Evolutionary conservation across 352 stramenopile genomes (phyloP), one percentile per base, ranked within the genome.

Genomic region (Phytopythium ostracodes): DNA sequence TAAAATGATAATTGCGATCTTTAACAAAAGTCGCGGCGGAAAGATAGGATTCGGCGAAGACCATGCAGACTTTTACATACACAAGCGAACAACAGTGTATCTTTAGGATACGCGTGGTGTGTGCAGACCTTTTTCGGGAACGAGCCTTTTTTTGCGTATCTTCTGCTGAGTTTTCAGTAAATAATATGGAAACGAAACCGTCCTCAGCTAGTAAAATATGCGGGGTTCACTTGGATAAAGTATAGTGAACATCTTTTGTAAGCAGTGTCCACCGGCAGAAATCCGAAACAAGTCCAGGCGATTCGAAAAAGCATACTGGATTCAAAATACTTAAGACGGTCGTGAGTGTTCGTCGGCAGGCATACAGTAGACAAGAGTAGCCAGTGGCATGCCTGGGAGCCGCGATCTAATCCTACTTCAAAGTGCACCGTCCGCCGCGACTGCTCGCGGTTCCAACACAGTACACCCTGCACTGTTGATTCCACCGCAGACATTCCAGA

Each of bases 261-360:
- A 20, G 20, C 33, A 25, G 42, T 49, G 42, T 49, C 42, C 42
- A 5, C 42, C n/a, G 10, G 15, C 40, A 46, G 11, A 22, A 22
- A 24, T 49, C 42, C 42, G 25, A 6, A 24, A 49, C 20, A 49
- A 12, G 42, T 49, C 12, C 42, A 49, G 42, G 20, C 42, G n/a
- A n/a, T 49, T 49, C 42, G 42, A 49, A 49, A 49, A 49, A 25
- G 42, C 42, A 49, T 49, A 49, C 42, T 49, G 42, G 3, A n/a
- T 49, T 18, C 42, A 49, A 49, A 20, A 25, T 20, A 25, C 18
- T 49, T 27, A 25, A 24, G 25, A 49, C 7, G 14, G 42, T 25
- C n/a, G 18, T 49, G 42, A 20, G 25, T 17, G 43, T 31, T 52
- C 44, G 44, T 52, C 44, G 22, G 22, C 24, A 31, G 6, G 10